These are phyloP conservation scores for Hyaloscypha finlandica DNA, from an alignment of 495 filamentous ascomycete species.

Conservation along the genomic window DNA sequence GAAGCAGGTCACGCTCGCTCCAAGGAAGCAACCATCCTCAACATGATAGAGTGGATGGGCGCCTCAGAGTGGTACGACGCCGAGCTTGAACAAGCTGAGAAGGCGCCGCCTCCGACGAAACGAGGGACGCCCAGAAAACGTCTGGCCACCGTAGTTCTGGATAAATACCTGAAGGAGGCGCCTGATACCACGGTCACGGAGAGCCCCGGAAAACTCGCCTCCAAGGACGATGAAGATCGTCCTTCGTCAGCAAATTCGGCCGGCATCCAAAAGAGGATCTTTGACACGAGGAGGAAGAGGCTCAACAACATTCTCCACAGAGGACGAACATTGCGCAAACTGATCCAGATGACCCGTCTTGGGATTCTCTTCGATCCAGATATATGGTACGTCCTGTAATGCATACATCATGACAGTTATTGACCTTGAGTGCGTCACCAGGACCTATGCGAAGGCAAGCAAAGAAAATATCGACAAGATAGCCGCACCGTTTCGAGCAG, in stretches of 20 bases:
- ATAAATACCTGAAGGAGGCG: no score
- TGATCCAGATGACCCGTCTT: conserved; percentile 18
- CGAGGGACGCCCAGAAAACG: no score
- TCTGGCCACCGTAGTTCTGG: no score
- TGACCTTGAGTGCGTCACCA: conserved; percentile 16
- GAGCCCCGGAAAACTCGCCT: neutral
- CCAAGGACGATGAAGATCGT: conserved; percentile 17
- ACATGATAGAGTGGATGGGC: neutral
- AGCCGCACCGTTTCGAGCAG: neutral
- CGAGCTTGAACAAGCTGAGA: no score
- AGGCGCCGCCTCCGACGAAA: no score
- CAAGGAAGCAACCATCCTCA: conserved; percentile 17
- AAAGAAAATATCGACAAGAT: conserved; percentile 25
- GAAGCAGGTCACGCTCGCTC: conserved; percentile 19
- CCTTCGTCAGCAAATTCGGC: conserved; percentile 9
- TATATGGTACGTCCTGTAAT: conserved; percentile 24
- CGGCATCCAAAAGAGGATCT: conserved; percentile 20
- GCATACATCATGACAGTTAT: conserved; percentile 16
- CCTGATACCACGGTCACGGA: no score
- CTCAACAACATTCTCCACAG: conserved; percentile 10
- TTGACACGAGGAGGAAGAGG: conserved; percentile 12
- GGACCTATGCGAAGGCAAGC: conserved; percentile 20
- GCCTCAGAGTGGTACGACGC: no score
- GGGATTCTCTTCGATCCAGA: conserved; percentile 23
- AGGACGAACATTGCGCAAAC: conserved; percentile 20